phyloP scores from a whole-genome alignment of 2,329 filamentous ascomycete species.

The Alternaria sp. region DNA sequence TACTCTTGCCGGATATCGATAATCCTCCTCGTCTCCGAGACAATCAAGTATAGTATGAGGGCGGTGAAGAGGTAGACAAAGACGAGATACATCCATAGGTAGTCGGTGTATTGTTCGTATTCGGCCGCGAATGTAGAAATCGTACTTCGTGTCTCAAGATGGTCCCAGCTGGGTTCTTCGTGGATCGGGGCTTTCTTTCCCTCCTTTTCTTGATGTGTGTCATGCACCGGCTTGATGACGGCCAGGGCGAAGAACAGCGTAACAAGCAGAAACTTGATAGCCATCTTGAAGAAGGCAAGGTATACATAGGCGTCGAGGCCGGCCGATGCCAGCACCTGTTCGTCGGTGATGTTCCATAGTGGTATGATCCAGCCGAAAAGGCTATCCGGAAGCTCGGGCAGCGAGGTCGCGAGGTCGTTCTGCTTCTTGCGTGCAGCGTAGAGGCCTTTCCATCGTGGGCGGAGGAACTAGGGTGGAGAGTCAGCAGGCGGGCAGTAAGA shows the following conservation, averaged over 20 bases:
- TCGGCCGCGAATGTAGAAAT: constrained; percentile 35
- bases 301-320: constrained; percentile 98
- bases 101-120: constrained; percentile 61
- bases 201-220: constrained; percentile 61
- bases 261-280: constrained; percentile 80
- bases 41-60: constrained; percentile 82
- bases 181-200: constrained; percentile 40
- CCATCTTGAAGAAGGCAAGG: constrained; percentile 94
- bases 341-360: constrained; percentile 83
- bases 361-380: constrained; percentile 94
- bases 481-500: constrained; percentile 33
- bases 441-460: constrained; percentile 89
- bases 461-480: constrained; percentile 69
- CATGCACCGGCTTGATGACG: constrained; percentile 87
- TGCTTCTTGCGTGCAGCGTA: constrained; percentile 89
- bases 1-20: constrained; percentile 90
- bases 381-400: constrained; percentile 83
- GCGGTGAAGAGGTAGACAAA: constrained; percentile 93
- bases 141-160: constrained; percentile 32
- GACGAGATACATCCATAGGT: constrained; percentile 91
- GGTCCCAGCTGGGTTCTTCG: constrained; percentile 22
- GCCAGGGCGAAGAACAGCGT: constrained; percentile 83
- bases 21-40: constrained; percentile 83
- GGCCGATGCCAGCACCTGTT: constrained; percentile 87
- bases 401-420: constrained; percentile 67